Conservation (phyloP, 2,329 filamentous ascomycete species). For the Penicillium paneum region DNA sequence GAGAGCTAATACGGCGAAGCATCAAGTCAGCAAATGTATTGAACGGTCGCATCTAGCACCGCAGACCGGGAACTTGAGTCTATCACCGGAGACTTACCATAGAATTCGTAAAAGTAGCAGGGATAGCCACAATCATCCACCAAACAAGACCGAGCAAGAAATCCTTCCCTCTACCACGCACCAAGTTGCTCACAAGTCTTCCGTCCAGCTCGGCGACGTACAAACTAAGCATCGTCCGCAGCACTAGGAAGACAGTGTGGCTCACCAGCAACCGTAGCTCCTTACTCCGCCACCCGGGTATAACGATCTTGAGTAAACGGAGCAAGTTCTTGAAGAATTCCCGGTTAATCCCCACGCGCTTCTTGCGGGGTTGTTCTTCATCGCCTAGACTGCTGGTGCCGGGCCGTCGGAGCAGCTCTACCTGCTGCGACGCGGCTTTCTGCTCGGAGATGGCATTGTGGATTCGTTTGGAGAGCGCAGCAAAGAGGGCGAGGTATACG, state of each 20-base stretch:
- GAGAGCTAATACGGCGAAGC: conserved; percentile 62
- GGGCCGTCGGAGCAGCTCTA: conserved; percentile 56
- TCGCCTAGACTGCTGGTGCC: conserved; percentile 41
- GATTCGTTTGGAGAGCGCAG: conserved; percentile 79
- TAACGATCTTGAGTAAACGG: conserved; percentile 76
- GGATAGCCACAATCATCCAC: conserved; percentile 98
- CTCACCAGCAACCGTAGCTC: conserved; percentile 82
- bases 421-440: conserved; percentile 75
- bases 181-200: conserved; percentile 83
- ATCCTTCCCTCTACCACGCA: conserved; percentile 85
- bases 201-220: conserved; percentile 97
- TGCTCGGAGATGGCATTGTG: conserved; percentile 90
- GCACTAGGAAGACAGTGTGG: conserved; percentile 88
- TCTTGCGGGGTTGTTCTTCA: conserved; percentile 56
- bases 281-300: conserved; percentile 85
- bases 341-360: conserved; percentile 79
- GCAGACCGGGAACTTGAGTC: too few species aligned
- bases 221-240: conserved; percentile 86
- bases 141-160: conserved; percentile 85
- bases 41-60: conserved; percentile 5
- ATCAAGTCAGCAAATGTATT: conserved; percentile 7
- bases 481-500: conserved; percentile 77
- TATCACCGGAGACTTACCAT: conserved; percentile 63
- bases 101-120: conserved; percentile 96
- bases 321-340: conserved; percentile 79